Evolutionary conservation across 1,284 basidiomycete genomes (phyloP).

Genomic region (Thecaphora thlaspeos): DNA sequence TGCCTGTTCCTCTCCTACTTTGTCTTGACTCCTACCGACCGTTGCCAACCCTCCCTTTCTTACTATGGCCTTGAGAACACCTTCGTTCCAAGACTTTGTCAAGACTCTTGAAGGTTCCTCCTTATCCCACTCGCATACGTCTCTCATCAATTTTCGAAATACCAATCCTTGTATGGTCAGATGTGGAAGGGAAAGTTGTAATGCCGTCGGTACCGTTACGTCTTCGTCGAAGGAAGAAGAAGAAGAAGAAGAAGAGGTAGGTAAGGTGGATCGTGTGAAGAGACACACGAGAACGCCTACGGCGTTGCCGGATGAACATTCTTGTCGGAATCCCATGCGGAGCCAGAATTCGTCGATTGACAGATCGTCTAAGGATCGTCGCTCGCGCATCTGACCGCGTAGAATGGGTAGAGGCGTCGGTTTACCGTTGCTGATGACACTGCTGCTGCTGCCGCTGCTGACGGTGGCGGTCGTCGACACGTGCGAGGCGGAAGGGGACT

Average conservation of each 20-base stretch:
- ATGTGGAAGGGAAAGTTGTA: not conserved
- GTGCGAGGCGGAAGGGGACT: not conserved
- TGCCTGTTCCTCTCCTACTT: too few species aligned
- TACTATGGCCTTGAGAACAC: conserved; percentile 31
- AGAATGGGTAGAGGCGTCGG: conserved; percentile 20
- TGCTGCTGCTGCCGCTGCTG: not conserved
- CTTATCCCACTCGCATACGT: conserved; percentile 48
- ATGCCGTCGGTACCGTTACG: not conserved
- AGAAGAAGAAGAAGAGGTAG: too few species aligned
- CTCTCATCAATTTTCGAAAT: conserved; percentile 43
- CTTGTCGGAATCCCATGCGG: conserved; percentile 54
- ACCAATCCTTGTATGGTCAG: conserved; percentile 23
- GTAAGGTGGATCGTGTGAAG: conserved; percentile 8
- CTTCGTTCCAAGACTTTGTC: conserved; percentile 37
- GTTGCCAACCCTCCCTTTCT: conserved; percentile 38
- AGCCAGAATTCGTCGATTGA: conserved; percentile 53
- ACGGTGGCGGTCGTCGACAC: too few species aligned
- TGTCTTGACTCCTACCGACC: too few species aligned
- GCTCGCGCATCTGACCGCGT: conserved; percentile 39
- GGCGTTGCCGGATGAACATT: conserved; percentile 54
- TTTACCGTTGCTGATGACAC: not conserved
- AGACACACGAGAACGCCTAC: conserved; percentile 51
- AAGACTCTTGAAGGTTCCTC: conserved; percentile 10
- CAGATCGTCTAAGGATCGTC: conserved; percentile 43
- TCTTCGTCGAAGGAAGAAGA: not conserved